phyloP scores from a whole-genome alignment of 768 basidiomycete species.

The Ramaria sp. region DNA sequence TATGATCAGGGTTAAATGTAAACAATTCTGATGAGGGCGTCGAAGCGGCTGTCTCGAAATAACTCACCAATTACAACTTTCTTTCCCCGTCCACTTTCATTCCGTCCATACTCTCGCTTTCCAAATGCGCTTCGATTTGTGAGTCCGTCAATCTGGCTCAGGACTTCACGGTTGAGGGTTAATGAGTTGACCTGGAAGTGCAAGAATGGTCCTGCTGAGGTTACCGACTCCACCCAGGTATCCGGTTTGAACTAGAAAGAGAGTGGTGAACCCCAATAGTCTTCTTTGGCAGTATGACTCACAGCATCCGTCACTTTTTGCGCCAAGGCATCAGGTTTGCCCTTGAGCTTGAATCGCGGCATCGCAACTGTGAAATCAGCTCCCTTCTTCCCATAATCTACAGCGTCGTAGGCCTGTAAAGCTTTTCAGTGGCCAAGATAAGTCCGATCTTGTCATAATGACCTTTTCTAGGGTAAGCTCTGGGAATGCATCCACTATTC shows the following conservation, averaged over 20 bases:
- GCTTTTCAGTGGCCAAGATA: not conserved
- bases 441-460: not conserved
- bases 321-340: conserved; percentile 71
- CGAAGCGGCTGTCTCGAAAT: not conserved
- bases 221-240: conserved; percentile 61
- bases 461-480: conserved; percentile 44
- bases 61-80: conserved; percentile 47
- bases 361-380: conserved; percentile 86
- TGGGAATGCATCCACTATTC: conserved; percentile 53
- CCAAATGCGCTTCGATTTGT: conserved; percentile 51
- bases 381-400: conserved; percentile 90
- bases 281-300: conserved; percentile 18
- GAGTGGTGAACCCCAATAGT: not conserved
- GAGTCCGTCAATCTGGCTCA: conserved; percentile 63
- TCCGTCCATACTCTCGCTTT: conserved; percentile 72
- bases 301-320: conserved; percentile 66
- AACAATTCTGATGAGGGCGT: not conserved
- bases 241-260: conserved; percentile 67
- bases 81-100: conserved; percentile 68
- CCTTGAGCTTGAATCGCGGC: conserved; percentile 81
- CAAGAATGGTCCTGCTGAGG: conserved; percentile 69
- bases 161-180: conserved; percentile 52
- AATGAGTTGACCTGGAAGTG: conserved; percentile 64
- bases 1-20: not conserved
- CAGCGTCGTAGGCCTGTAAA: conserved; percentile 63